Evolutionary conservation across 345 rosid species (phyloP), one percentile per base, ranked within the genome.

Genomic region (Acer saccharum): DNA sequence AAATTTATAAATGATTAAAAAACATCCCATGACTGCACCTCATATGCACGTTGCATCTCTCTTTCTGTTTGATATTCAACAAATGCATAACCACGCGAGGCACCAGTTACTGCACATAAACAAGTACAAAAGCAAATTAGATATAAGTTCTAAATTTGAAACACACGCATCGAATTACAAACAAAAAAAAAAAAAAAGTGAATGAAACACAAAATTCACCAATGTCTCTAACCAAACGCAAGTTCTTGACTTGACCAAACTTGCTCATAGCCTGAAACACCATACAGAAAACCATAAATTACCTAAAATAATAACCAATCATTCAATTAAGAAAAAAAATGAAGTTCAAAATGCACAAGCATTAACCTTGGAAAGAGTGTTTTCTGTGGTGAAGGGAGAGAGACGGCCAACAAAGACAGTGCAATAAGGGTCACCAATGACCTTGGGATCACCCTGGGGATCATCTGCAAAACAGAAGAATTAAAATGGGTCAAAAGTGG

Each of bases 201-300:
- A n/a, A 60, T 4, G 11, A 39, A 10, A 54, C 16, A 10, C 41
- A 20, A 75, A 58, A 8, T 35, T 73, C 86, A 94, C 99, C 99
- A 57, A 92, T 94, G 85, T 92, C 92, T 75, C 97, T 90, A 50
- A 96, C 97, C 88, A 96, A 84, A n/a, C 97, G 91, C 84, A 94
- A 79, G 89, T 68, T 92, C 87, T 91, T 94, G 55, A 94, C 90
- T 41, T 68, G 87, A 10, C 97, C 99, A 73, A 94, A 90, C 89
- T 87, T 90, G 88, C 86, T 89, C 98, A 94, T 94, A 13, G 87
- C 94, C 98, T 92, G 84, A 64, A 63, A 78, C 2, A 66, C 68
- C 54, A 75, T 73, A 74, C 67, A 68, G 39, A 35, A 7, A n/a
- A 14, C 50, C 25, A 65, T 35, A 39, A 57, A 25, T 3, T 48